These are phyloP conservation scores for Claviceps fusiformis DNA, from an alignment of 2,329 filamentous ascomycete genomes.

Conservation along the genomic window DNA sequence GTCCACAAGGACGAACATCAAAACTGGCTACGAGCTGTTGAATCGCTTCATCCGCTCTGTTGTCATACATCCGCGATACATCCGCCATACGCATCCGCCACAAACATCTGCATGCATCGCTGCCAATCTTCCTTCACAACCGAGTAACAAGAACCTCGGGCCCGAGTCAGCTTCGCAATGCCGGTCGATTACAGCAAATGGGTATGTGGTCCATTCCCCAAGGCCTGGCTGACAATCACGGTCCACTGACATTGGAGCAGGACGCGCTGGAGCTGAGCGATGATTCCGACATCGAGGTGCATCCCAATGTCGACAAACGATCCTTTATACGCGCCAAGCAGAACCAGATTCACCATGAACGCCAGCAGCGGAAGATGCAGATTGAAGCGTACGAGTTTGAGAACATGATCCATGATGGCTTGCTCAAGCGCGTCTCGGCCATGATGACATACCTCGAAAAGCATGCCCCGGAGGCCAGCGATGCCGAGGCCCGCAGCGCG, in stretches of 20 bases:
- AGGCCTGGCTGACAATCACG: neutral
- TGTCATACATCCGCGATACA: neutral
- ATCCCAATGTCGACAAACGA: slow-evolving; percentile 96
- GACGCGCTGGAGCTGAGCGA: slow-evolving; percentile 93
- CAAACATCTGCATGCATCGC: neutral
- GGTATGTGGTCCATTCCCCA: slow-evolving; percentile 28
- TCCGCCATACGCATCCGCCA: neutral
- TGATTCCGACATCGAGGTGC: slow-evolving; percentile 95
- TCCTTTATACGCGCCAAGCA: slow-evolving; percentile 99
- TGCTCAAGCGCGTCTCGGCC: slow-evolving; percentile 69
- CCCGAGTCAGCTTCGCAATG: slow-evolving; percentile 19
- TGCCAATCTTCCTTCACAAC: too few relatives aligned
- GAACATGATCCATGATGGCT: slow-evolving; percentile 79
- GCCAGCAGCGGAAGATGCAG: slow-evolving; percentile 70
- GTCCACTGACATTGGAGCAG: slow-evolving; percentile 23
- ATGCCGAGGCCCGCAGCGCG: slow-evolving; percentile 41
- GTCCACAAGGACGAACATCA: neutral
- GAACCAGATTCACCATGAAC: slow-evolving; percentile 87
- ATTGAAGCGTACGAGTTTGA: slow-evolving; percentile 91
- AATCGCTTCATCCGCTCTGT: neutral
- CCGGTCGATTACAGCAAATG: slow-evolving; percentile 55
- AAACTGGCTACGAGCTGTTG: neutral
- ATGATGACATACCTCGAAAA: slow-evolving; percentile 63
- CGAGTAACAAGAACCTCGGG: neutral
- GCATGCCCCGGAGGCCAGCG: slow-evolving; percentile 50